These are phyloP conservation scores for Picochlorum sp. DNA, from an alignment of 139 green algal species.

Conservation along the genomic window DNA sequence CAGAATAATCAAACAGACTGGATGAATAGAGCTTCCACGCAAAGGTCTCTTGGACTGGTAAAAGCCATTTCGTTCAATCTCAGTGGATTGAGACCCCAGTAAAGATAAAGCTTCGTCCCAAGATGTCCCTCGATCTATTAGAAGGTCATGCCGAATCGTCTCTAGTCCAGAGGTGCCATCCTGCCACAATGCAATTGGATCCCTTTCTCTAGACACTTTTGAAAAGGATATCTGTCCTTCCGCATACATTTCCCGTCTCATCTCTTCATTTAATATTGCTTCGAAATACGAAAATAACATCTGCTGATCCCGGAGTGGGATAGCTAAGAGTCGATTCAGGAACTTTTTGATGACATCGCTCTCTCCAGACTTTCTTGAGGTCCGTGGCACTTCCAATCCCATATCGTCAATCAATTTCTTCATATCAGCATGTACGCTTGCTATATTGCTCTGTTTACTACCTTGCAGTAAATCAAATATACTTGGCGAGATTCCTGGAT, in stretches of 20 bases:
- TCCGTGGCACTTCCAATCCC: constrained; percentile 28
- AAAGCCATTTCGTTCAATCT: constrained; percentile 3
- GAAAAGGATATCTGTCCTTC: constrained; percentile 59
- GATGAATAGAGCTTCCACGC: constrained; percentile 1
- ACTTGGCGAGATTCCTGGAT: constrained; percentile 7
- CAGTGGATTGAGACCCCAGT: constrained; percentile 30
- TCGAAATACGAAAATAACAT: constrained; percentile 79
- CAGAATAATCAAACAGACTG: constrained; percentile 49
- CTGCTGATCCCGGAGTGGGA: constrained; percentile 65
- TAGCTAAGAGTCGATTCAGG: constrained; percentile 76
- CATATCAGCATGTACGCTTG: constrained; percentile 55
- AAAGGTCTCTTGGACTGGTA: constrained; percentile 1
- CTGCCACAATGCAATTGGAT: constrained; percentile 33
- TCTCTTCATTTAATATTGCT: constrained; percentile 53
- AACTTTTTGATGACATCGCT: constrained; percentile 57
- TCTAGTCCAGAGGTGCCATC: constrained; percentile 43
- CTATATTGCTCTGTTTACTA: constrained; percentile 44
- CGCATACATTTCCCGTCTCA: constrained; percentile 37
- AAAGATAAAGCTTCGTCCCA: constrained; percentile 35
- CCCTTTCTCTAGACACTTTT: constrained; percentile 23
- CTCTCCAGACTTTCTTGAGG: neutral
- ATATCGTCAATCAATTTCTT: constrained; percentile 33
- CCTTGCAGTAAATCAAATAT: constrained; percentile 42
- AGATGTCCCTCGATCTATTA: constrained; percentile 56
- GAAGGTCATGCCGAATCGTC: constrained; percentile 48